These are phyloP conservation scores for Acer yangbiense DNA, from an alignment of 345 rosid genomes.

Conservation along the genomic window DNA sequence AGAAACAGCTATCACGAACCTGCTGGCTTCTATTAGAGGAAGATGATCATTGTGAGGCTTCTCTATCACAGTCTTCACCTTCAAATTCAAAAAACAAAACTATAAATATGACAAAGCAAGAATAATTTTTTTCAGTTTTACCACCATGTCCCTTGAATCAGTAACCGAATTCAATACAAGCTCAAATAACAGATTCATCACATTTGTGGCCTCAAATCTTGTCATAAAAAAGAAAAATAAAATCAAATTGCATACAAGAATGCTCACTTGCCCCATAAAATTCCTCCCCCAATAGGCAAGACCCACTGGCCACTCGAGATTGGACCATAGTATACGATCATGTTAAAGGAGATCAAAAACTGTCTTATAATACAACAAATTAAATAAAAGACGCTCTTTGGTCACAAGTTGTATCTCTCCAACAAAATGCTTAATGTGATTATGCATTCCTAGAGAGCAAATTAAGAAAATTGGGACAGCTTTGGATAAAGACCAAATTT, in stretches of 20 bases:
- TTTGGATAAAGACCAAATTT: background rate
- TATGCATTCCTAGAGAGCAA: too few species aligned
- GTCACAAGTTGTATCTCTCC: background rate
- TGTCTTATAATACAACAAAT: too few species aligned
- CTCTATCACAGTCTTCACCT: conserved; percentile 79
- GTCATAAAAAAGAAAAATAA: background rate
- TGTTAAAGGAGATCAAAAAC: background rate
- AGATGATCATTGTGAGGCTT: conserved; percentile 80
- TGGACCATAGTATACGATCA: too few species aligned
- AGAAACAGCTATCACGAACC: conserved; percentile 36
- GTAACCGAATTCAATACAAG: background rate
- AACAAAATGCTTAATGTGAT: background rate
- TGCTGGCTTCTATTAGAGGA: conserved; percentile 83
- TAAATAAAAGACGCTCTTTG: background rate
- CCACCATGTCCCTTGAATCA: background rate
- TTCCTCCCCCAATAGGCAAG: background rate
- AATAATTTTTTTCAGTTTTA: background rate
- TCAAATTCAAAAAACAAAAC: conserved; percentile 24
- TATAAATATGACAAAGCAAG: conserved; percentile 3
- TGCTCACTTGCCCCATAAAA: background rate
- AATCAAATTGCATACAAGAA: background rate
- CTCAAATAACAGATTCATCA: too few species aligned
- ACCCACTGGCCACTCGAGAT: too few species aligned
- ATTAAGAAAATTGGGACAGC: background rate
- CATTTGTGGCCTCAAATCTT: background rate